A percentile compares a stretch with the other conserved stretches of the same genome.
Evolutionary conservation across 2,329 filamentous ascomycete genomes (phyloP).

Genomic region (Colletotrichum sp.): DNA sequence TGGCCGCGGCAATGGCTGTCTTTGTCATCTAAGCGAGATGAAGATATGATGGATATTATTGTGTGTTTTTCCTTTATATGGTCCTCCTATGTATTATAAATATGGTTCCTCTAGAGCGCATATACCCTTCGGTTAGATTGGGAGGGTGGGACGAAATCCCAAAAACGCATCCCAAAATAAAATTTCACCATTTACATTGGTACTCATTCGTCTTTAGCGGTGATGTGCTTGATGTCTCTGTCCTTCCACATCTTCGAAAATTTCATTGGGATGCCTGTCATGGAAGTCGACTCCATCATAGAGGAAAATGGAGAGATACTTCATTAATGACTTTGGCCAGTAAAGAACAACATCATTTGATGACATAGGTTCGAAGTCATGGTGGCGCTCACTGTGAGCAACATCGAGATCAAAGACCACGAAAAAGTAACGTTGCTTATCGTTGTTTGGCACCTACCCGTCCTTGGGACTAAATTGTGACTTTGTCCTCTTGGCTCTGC

Average conservation of each 20-base stretch:
- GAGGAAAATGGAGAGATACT: no score
- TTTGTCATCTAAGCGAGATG: not conserved
- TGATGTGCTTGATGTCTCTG: not conserved
- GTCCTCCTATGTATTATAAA: not conserved
- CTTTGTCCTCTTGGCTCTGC: not conserved
- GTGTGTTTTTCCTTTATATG: not conserved
- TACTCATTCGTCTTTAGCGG: not conserved
- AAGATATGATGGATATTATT: not conserved
- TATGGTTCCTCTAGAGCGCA: not conserved
- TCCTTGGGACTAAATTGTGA: not conserved
- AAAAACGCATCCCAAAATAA: not conserved
- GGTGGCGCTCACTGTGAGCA: no score
- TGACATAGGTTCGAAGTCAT: no score
- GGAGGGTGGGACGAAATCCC: not conserved
- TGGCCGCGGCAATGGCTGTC: conserved; percentile 1
- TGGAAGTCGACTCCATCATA: not conserved
- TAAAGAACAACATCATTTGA: no score
- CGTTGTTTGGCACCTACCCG: not conserved
- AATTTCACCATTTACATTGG: not conserved
- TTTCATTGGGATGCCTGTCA: not conserved
- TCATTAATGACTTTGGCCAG: no score
- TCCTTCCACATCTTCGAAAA: no score
- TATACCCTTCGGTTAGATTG: conserved; percentile 8
- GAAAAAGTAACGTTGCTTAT: no score
- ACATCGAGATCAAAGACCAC: no score